A percentile compares a stretch with the other conserved stretches of the same genome.
These are phyloP conservation scores for Porcisia deanei DNA, from an alignment of 208 protist genomes.

Conservation along the genomic window DNA sequence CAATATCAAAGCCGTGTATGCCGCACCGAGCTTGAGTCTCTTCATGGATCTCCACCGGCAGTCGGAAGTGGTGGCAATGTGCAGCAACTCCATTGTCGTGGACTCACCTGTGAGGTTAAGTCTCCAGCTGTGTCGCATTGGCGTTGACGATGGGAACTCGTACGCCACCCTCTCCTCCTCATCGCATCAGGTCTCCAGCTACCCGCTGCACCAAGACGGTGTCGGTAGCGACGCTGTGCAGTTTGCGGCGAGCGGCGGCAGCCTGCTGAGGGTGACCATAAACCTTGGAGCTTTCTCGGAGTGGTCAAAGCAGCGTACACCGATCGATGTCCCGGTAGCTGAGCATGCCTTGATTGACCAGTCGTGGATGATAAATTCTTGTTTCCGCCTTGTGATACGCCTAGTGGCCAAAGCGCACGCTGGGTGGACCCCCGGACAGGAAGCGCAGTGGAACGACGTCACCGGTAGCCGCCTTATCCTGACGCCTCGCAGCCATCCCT, in stretches of 20 bases:
- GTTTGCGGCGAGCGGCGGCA: constrained; percentile 5
- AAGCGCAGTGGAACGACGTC: constrained; percentile 9
- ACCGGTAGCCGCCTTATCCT: neutral
- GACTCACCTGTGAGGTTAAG: constrained; percentile 18
- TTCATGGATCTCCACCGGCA: constrained; percentile 19
- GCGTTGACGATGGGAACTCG: neutral
- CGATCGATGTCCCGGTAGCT: neutral
- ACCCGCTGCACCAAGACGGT: neutral
- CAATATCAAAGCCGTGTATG: constrained; percentile 26
- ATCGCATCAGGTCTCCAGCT: neutral
- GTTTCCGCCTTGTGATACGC: constrained; percentile 14
- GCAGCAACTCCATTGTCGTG: constrained; percentile 14
- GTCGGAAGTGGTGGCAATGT: constrained; percentile 11
- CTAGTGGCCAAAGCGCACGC: constrained; percentile 6
- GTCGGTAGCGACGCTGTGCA: constrained; percentile 16
- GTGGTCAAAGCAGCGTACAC: neutral
- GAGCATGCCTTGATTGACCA: constrained; percentile 23
- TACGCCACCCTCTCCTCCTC: neutral
- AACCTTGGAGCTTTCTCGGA: constrained; percentile 12
- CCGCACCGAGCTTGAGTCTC: constrained; percentile 22
- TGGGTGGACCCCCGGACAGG: constrained; percentile 7
- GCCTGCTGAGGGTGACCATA: constrained; percentile 15
- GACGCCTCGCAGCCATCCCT: constrained; percentile 4
- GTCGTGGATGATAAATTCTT: constrained; percentile 16
- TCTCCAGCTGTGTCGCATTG: constrained; percentile 11